phyloP scores from a whole-genome alignment of 139 green algal species.

The Nannochloris sp. region DNA sequence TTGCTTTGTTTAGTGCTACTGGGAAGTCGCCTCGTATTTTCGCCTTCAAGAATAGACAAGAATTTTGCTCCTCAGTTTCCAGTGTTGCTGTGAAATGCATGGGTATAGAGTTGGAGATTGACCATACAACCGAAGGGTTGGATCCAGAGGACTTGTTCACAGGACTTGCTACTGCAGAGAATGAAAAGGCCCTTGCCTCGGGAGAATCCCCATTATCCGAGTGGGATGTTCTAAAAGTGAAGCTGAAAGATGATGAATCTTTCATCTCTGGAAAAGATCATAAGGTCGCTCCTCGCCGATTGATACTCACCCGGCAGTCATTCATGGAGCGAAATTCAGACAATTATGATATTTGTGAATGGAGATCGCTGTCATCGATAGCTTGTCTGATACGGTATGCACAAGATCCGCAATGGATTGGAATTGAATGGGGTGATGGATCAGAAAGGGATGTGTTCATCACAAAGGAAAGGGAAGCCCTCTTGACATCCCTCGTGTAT shows the following conservation, averaged over 20 bases:
- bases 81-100: conserved; percentile 16
- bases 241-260: background rate
- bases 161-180: conserved; percentile 17
- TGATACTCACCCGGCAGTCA: conserved; percentile 49
- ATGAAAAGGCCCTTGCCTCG: conserved; percentile 8
- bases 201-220: conserved; percentile 40
- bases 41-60: conserved; percentile 20
- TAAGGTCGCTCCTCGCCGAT: conserved; percentile 25
- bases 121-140: conserved; percentile 1
- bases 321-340: conserved; percentile 52
- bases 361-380: conserved; percentile 29
- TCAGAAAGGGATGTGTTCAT: conserved; percentile 43
- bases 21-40: conserved; percentile 39
- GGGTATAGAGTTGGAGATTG: conserved; percentile 24
- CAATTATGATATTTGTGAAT: conserved; percentile 45
- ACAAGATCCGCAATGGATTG: conserved; percentile 61
- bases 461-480: conserved; percentile 48
- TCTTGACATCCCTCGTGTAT: conserved; percentile 60
- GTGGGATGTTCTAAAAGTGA: conserved; percentile 47
- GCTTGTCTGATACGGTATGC: conserved; percentile 35
- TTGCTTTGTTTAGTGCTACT: conserved; percentile 40
- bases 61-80: conserved; percentile 22
- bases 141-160: conserved; percentile 15
- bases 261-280: background rate
- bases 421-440: conserved; percentile 64